Evolutionary conservation across 495 filamentous ascomycete species (phyloP).

Genomic region (Neurospora sublineolata): DNA sequence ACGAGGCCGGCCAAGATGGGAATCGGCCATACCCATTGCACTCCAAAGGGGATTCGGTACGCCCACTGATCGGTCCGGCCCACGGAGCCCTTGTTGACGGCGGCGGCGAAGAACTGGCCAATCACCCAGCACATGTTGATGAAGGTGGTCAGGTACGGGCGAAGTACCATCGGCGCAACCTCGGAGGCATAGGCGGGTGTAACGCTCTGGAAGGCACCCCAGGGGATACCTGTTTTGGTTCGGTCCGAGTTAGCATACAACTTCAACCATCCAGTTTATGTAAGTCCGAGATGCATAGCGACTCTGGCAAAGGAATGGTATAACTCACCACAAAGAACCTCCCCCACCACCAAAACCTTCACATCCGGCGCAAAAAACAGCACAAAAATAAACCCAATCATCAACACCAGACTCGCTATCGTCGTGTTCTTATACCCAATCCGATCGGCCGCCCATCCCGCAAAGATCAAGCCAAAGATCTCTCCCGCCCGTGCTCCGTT

Average conservation of each 20-base stretch:
- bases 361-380: conserved; percentile 51
- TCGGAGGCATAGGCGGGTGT: conserved; percentile 62
- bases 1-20: conserved; percentile 49
- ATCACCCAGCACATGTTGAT: conserved; percentile 67
- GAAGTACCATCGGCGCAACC: conserved; percentile 50
- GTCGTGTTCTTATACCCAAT: conserved; percentile 26
- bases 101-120: conserved; percentile 56
- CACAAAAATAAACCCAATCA: conserved; percentile 42
- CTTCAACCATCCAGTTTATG: neutral
- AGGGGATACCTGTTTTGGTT: conserved; percentile 47
- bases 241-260: conserved; percentile 8
- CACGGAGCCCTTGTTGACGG: conserved; percentile 47
- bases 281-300: neutral
- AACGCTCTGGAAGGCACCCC: conserved; percentile 51
- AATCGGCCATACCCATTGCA: conserved; percentile 69
- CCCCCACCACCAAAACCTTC: conserved; percentile 47
- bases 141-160: conserved; percentile 56
- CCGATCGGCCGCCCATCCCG: conserved; percentile 22
- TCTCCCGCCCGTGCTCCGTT: conserved; percentile 26
- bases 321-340: conserved; percentile 40
- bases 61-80: conserved; percentile 45
- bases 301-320: neutral
- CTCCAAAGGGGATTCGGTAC: conserved; percentile 49
- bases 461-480: conserved; percentile 27
- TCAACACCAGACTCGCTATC: conserved; percentile 28